Conservation (phyloP, 345 rosid species). For the Rhodomyrtus tomentosa region DNA sequence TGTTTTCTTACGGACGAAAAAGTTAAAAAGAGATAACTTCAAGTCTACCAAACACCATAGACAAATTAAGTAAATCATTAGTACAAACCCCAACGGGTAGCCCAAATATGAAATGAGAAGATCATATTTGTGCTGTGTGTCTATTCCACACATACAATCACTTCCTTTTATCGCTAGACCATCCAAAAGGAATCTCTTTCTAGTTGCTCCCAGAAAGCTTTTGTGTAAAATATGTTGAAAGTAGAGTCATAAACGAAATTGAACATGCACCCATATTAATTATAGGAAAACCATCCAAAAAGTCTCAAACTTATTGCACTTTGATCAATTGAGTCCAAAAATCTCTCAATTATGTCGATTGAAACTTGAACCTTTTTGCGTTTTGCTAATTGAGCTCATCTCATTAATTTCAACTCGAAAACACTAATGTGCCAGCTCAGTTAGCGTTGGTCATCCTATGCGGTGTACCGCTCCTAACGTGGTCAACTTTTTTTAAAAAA, state of each 20-base stretch:
- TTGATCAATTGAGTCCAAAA: too few species aligned
- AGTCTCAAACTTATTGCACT: too few species aligned
- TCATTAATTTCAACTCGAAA: too few species aligned
- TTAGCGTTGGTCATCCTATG: too few species aligned
- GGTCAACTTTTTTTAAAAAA: too few species aligned
- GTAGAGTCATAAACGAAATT: background rate
- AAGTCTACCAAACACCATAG: background rate
- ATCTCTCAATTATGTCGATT: too few species aligned
- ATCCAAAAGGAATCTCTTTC: too few species aligned
- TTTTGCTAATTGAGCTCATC: too few species aligned
- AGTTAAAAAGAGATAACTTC: background rate
- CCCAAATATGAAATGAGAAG: background rate
- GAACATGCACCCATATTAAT: background rate
- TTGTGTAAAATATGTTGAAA: background rate
- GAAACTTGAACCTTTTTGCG: too few species aligned
- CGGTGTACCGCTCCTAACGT: too few species aligned
- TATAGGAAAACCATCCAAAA: background rate
- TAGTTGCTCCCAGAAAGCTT: too few species aligned
- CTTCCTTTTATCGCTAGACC: background rate
- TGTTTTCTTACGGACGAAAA: background rate
- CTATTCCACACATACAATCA: background rate
- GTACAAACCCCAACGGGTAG: background rate
- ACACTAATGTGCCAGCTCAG: too few species aligned
- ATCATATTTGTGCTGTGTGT: rapidly evolving
- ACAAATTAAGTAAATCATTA: background rate